Evolutionary conservation across 257 asterid genomes (phyloP).

Genomic region (Ligustrum vulgare): DNA sequence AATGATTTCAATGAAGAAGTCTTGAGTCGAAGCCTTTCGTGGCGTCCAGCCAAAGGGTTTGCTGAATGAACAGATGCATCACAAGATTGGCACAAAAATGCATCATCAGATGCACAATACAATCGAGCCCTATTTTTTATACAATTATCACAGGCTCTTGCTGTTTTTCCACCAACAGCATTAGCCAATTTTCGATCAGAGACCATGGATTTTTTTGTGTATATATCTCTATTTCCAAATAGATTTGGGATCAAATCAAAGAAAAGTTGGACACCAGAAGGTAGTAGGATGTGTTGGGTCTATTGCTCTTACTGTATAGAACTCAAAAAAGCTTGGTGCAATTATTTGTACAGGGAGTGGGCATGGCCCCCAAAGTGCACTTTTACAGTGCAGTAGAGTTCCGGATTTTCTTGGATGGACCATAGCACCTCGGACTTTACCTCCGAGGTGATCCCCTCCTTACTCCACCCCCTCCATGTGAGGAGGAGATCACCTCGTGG

Average conservation of each 20-base stretch:
- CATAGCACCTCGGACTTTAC: too few species aligned
- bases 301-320: slow-evolving; percentile 23
- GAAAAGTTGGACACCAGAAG: slow-evolving; percentile 21
- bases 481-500: too few species aligned
- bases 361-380: slow-evolving; percentile 62
- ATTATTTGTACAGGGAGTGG: slow-evolving; percentile 44
- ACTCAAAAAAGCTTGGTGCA: slow-evolving; percentile 25
- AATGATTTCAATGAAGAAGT: slow-evolving; percentile 32
- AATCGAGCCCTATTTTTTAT: slow-evolving; percentile 59
- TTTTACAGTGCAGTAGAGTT: slow-evolving; percentile 36
- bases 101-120: slow-evolving; percentile 88
- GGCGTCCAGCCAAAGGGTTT: slow-evolving; percentile 67
- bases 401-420: too few species aligned
- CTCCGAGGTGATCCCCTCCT: too few species aligned
- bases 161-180: slow-evolving; percentile 61
- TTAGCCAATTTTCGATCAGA: slow-evolving; percentile 47
- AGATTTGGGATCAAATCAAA: slow-evolving; percentile 19
- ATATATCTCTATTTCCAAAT: background rate
- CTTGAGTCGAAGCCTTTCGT: slow-evolving; percentile 76
- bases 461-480: too few species aligned
- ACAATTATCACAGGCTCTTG: slow-evolving; percentile 77
- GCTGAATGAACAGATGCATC: slow-evolving; percentile 81
- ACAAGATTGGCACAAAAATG: slow-evolving; percentile 74
- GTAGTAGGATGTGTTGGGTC: slow-evolving; percentile 2
- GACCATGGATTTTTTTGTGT: slow-evolving; percentile 31